phyloP scores from a whole-genome alignment of 257 asterid species.

The Capsicum pubescens region DNA sequence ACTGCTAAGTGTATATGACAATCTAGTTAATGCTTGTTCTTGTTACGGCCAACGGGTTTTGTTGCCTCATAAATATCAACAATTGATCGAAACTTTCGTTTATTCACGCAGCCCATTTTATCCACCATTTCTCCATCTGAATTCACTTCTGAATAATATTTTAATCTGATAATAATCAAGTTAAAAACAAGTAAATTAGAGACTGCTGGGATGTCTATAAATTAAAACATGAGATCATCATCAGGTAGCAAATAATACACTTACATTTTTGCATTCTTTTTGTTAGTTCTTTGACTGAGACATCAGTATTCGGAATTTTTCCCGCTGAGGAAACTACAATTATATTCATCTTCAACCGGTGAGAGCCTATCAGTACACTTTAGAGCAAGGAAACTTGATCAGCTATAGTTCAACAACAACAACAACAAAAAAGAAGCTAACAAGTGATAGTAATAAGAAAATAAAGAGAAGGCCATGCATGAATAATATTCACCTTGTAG shows the following conservation, averaged over 20 bases:
- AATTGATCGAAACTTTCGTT: background rate
- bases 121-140: background rate
- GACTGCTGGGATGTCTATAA: background rate
- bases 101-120: background rate
- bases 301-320: background rate
- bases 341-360: background rate
- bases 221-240: background rate
- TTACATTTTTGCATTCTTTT: too few relatives aligned
- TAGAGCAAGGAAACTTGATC: background rate
- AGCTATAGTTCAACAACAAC: background rate
- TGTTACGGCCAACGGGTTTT: background rate
- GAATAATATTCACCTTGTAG: background rate
- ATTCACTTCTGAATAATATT: background rate
- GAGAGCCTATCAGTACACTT: background rate
- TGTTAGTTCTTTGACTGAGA: too few relatives aligned
- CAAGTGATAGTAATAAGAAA: too few relatives aligned
- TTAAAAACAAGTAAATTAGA: background rate
- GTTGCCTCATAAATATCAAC: conserved; percentile 5
- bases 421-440: too few relatives aligned
- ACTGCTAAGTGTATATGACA: background rate
- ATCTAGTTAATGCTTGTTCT: background rate
- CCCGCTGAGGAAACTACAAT: rapidly evolving
- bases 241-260: too few relatives aligned
- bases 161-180: background rate
- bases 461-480: background rate